Evolutionary conservation across 1,284 basidiomycete genomes (phyloP).

Genomic region (Leccinum olivaceoglutinosum): DNA sequence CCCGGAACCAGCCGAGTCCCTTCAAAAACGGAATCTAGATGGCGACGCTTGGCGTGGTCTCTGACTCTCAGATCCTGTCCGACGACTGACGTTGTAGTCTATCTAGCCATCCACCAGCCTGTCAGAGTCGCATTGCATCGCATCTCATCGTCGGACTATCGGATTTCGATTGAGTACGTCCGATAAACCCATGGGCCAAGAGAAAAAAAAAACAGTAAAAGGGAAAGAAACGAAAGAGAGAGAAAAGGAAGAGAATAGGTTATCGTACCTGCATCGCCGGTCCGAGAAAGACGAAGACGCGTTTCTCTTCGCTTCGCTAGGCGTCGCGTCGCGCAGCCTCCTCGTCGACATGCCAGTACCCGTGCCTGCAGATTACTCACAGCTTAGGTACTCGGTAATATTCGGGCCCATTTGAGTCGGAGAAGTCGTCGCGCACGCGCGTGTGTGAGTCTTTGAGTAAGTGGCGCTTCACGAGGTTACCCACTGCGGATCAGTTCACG

Average conservation of each 20-base stretch:
- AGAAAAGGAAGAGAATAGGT: background rate
- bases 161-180: background rate
- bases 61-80: background rate
- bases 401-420: background rate
- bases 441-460: background rate
- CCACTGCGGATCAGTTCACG: background rate
- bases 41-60: background rate
- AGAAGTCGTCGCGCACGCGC: background rate
- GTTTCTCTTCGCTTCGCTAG: background rate
- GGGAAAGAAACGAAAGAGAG: background rate
- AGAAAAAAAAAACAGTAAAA: background rate
- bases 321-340: background rate
- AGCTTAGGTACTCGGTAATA: background rate
- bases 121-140: background rate
- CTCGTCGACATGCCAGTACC: background rate
- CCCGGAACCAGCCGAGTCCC: background rate
- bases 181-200: background rate
- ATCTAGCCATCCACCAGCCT: background rate
- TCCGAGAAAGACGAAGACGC: background rate
- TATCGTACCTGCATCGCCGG: background rate
- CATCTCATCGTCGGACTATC: background rate
- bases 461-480: background rate
- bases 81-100: background rate
- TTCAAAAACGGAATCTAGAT: background rate
- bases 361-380: background rate